These are phyloP conservation scores for Metroxylon sagu DNA, from an alignment of 176 grass and related monocot species.

Conservation along the genomic window DNA sequence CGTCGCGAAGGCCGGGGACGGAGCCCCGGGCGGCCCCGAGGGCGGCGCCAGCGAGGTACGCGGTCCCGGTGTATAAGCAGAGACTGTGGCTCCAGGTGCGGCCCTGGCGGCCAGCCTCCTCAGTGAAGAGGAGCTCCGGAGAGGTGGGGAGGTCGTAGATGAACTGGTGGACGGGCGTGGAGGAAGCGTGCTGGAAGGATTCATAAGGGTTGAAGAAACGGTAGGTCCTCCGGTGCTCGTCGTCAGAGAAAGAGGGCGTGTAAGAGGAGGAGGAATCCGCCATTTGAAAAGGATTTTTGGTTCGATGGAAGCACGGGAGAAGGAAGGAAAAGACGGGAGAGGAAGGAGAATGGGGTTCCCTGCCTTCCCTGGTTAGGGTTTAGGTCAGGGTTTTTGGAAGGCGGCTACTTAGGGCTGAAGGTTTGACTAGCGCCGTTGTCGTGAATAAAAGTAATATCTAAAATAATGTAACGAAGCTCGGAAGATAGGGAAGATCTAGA, in stretches of 20 bases:
- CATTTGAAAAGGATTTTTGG: background rate
- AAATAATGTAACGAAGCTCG: no score
- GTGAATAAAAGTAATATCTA: no score
- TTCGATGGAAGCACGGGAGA: no score
- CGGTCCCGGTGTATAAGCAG: conserved; percentile 13
- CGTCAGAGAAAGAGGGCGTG: background rate
- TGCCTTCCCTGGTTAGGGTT: no score
- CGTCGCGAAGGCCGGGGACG: no score
- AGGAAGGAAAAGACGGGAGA: no score
- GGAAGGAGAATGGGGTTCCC: no score
- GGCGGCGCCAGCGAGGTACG: conserved; percentile 12
- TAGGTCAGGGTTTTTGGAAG: no score
- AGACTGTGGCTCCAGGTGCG: conserved; percentile 21
- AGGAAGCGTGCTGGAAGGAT: conserved; percentile 1
- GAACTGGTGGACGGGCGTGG: conserved; percentile 17
- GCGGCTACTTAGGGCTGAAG: no score
- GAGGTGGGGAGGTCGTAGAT: conserved; percentile 25
- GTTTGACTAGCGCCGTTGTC: no score
- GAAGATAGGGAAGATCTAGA: no score
- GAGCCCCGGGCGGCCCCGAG: no score
- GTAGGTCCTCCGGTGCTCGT: conserved; percentile 6
- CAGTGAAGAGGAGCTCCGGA: conserved; percentile 21
- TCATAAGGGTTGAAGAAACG: conserved; percentile 22
- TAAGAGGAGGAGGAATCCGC: background rate
- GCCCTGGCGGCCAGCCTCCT: conserved; percentile 10